Conservation (phyloP, 805 yeast genomes). For the Wickerhamomyces sydowiorum region DNA sequence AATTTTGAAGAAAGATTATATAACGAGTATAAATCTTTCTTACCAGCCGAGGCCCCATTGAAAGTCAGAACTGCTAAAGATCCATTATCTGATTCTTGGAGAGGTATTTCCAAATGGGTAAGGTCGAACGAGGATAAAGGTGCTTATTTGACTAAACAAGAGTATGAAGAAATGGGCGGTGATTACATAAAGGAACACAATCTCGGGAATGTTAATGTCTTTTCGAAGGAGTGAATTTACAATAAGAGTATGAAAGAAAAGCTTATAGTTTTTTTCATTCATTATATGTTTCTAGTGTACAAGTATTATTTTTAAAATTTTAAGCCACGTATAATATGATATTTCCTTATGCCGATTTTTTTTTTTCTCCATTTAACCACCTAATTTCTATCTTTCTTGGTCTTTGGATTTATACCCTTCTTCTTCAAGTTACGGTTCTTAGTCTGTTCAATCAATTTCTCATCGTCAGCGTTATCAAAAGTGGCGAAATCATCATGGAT, state of each 20-base stretch:
- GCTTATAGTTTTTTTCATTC: constrained; percentile 3
- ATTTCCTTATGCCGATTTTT: not conserved
- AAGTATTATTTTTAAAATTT: no score
- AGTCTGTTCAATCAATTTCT: constrained; percentile 61
- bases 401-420: constrained; percentile 68
- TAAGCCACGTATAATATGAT: not conserved
- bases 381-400: constrained; percentile 11
- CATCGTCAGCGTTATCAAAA: constrained; percentile 74
- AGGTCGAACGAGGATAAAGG: constrained; percentile 36
- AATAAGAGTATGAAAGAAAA: no score
- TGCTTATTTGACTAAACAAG: constrained; percentile 55
- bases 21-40: constrained; percentile 59
- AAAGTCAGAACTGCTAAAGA: constrained; percentile 57
- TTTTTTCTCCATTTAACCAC: not conserved
- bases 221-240: not conserved
- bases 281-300: no score
- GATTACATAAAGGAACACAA: constrained; percentile 86
- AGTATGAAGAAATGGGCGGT: constrained; percentile 84
- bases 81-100: constrained; percentile 84
- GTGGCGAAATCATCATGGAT: constrained; percentile 82
- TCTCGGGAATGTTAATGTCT: constrained; percentile 48
- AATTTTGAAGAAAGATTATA: constrained; percentile 65
- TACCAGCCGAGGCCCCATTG: constrained; percentile 65
- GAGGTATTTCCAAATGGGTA: constrained; percentile 86
- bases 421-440: constrained; percentile 59